These are phyloP conservation scores for Eremochloa ophiuroides DNA, from an alignment of 176 grass and related monocot genomes.

Conservation along the genomic window DNA sequence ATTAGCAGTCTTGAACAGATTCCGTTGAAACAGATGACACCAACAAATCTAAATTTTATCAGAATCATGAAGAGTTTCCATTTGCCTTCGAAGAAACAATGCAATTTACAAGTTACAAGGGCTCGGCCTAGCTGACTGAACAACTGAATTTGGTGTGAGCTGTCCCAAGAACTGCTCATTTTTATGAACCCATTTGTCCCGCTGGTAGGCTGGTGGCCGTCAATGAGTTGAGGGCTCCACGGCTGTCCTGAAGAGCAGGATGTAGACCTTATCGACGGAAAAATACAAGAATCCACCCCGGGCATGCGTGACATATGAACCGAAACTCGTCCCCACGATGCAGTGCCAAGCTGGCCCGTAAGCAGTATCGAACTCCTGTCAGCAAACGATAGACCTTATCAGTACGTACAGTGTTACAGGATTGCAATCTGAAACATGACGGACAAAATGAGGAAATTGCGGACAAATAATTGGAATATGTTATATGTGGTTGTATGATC, in stretches of 20 bases:
- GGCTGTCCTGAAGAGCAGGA: slow-evolving; percentile 89
- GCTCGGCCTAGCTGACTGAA: neutral
- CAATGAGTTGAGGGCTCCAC: slow-evolving; percentile 58
- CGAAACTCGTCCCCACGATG: slow-evolving; percentile 95
- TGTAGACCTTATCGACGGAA: slow-evolving; percentile 89
- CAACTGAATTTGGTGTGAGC: slow-evolving; percentile 5
- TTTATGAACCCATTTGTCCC: neutral
- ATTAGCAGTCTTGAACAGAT: neutral
- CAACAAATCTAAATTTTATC: neutral
- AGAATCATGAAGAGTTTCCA: neutral
- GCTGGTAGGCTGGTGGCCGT: slow-evolving; percentile 12
- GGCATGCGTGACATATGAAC: slow-evolving; percentile 95
- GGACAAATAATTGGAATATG: slow-evolving; percentile 16
- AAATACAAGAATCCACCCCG: slow-evolving; percentile 92
- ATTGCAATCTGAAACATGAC: neutral
- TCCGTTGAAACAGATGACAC: neutral
- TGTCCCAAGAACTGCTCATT: neutral
- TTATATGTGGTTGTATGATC: neutral
- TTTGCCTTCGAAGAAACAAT: slow-evolving; percentile 16
- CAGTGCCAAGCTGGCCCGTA: slow-evolving; percentile 97
- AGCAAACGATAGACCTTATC: slow-evolving; percentile 29
- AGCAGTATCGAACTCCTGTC: slow-evolving; percentile 83
- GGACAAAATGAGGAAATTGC: neutral
- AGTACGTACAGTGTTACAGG: slow-evolving; percentile 1
- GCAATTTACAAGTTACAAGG: slow-evolving; percentile 35